Conservation (phyloP, 306 rosid species). For the Rosa multiflora region DNA sequence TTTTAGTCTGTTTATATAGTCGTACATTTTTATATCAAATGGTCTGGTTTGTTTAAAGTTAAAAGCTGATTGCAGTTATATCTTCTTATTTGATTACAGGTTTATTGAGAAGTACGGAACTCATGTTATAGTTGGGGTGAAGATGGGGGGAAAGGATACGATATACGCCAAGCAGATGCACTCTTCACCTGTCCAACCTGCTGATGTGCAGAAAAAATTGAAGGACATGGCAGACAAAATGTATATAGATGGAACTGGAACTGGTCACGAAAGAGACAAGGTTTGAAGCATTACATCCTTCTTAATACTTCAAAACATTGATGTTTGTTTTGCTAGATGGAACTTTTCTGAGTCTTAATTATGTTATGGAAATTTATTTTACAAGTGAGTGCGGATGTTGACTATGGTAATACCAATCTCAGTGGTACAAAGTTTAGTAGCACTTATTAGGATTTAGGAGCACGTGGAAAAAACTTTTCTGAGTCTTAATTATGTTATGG, state of each 20-base stretch:
- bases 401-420: background rate
- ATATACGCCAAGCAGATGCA: conserved; percentile 67
- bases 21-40: background rate
- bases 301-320: background rate
- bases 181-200: conserved; percentile 64
- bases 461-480: background rate
- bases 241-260: conserved; percentile 37
- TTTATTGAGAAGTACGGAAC: conserved; percentile 76
- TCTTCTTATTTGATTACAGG: conserved; percentile 35
- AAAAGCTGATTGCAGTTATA: background rate
- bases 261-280: conserved; percentile 17
- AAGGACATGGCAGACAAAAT: conserved; percentile 69
- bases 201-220: conserved; percentile 62
- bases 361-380: background rate
- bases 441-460: background rate
- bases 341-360: background rate
- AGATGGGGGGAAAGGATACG: conserved; percentile 76
- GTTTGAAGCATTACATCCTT: conserved; percentile 22
- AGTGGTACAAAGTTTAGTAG: background rate
- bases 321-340: background rate
- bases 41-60: background rate
- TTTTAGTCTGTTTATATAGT: background rate
- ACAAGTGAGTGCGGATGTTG: background rate
- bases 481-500: background rate
- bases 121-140: conserved; percentile 71